phyloP scores from a whole-genome alignment of 495 filamentous ascomycete genomes.

The Neurospora sp. region DNA sequence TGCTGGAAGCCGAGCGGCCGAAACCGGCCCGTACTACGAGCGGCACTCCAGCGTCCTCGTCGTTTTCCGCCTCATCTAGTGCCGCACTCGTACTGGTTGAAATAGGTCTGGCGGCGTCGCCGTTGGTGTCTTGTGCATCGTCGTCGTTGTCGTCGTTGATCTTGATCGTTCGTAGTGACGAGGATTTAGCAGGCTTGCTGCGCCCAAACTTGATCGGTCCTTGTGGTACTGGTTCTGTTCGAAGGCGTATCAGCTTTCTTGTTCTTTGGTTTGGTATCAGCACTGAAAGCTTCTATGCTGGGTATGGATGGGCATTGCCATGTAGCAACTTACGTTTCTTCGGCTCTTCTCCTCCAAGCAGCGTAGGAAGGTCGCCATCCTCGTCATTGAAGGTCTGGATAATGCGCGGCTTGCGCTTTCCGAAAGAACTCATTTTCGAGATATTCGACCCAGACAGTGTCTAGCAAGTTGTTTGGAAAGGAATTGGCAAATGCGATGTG shows the following conservation, averaged over 20 bases:
- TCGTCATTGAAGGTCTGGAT: conserved; percentile 62
- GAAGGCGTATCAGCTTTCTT: conserved; percentile 27
- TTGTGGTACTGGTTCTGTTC: conserved; percentile 19
- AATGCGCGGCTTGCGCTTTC: conserved; percentile 62
- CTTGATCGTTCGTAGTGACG: conserved; percentile 38
- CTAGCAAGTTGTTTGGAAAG: neutral
- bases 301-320: neutral
- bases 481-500: neutral
- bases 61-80: conserved; percentile 23
- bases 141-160: conserved; percentile 25
- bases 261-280: conserved; percentile 21
- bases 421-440: conserved; percentile 51
- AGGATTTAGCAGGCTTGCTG: conserved; percentile 40
- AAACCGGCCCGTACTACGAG: conserved; percentile 27
- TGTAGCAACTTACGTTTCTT: conserved; percentile 22
- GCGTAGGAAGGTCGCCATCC: conserved; percentile 23
- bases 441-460: neutral
- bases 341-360: conserved; percentile 21
- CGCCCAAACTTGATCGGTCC: conserved; percentile 32
- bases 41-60: conserved; percentile 27
- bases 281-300: conserved; percentile 11
- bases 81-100: conserved; percentile 5
- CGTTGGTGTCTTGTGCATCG: neutral
- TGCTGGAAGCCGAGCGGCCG: conserved; percentile 28
- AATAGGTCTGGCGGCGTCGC: neutral